Conservation (phyloP, 169 alveolate species). For the Miamiensis avidus region DNA sequence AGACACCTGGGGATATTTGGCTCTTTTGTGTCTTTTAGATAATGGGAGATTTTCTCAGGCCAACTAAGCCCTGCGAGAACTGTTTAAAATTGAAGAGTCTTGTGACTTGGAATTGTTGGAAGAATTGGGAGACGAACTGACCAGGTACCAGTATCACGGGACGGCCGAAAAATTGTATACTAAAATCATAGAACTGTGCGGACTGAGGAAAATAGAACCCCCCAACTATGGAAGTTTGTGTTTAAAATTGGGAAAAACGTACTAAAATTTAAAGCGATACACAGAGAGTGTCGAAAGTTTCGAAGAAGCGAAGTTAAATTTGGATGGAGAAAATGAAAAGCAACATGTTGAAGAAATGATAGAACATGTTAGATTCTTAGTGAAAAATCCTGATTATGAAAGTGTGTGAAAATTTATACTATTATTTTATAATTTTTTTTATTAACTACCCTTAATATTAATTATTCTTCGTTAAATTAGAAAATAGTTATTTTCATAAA, state of each 20-base stretch:
- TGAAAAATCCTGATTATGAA: not conserved
- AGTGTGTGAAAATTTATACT: not conserved
- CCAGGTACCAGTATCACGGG: conserved; percentile 10
- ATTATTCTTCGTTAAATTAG: too few species aligned
- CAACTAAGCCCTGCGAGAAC: conserved; percentile 28
- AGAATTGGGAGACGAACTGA: conserved; percentile 45
- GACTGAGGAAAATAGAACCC: not conserved
- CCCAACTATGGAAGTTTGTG: not conserved
- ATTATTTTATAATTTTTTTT: too few species aligned
- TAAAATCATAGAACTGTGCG: conserved; percentile 22
- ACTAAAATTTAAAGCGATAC: not conserved
- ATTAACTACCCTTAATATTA: too few species aligned
- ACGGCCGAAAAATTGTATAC: conserved; percentile 22
- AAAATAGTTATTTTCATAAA: too few species aligned
- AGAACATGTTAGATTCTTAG: not conserved
- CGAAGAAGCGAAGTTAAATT: not conserved
- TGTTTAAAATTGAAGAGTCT: conserved; percentile 39
- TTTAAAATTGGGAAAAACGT: not conserved
- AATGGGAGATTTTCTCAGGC: conserved; percentile 40
- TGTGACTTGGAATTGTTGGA: conserved; percentile 34
- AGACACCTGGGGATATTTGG: conserved; percentile 52
- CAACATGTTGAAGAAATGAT: not conserved
- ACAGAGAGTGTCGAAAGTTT: not conserved
- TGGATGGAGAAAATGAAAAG: not conserved
- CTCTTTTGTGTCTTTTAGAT: conserved; percentile 30